phyloP scores from a whole-genome alignment of 176 grass and related monocot genomes.

The Miscanthus lutarioriparius region DNA sequence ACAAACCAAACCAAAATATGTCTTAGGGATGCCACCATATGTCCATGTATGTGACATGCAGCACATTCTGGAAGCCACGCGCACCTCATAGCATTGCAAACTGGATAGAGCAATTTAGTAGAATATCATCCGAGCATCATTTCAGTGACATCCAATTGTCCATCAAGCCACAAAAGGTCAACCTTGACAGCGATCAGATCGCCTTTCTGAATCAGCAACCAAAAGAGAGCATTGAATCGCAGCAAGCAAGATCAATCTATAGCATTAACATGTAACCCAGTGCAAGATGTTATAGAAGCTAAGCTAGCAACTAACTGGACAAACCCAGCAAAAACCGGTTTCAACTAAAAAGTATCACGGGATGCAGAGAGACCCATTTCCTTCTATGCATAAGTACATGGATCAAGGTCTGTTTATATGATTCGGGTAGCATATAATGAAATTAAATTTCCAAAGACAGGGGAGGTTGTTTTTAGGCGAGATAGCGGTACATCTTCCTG shows the following conservation, averaged over 20 bases:
- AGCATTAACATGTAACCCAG: slow-evolving; percentile 1
- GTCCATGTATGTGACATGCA: not conserved
- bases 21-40: not conserved
- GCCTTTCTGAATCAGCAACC: not conserved
- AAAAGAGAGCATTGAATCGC: not conserved
- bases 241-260: not conserved
- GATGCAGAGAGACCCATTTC: slow-evolving; percentile 29
- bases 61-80: not conserved
- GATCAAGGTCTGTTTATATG: slow-evolving; percentile 33
- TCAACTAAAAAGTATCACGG: not conserved
- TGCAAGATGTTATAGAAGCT: not conserved
- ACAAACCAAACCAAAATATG: not conserved
- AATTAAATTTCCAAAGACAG: not conserved
- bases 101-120: not conserved
- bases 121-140: not conserved
- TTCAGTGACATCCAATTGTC: not conserved
- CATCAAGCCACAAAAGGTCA: not conserved
- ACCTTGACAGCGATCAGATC: not conserved
- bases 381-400: slow-evolving; percentile 32
- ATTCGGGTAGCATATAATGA: not conserved
- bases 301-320: slow-evolving; percentile 1
- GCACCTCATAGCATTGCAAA: not conserved
- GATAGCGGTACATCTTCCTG: slow-evolving; percentile 79
- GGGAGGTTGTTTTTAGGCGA: slow-evolving; percentile 39
- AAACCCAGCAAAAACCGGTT: not conserved